phyloP scores from a whole-genome alignment of 805 yeast genomes.

The Wickerhamiella kazuoi region DNA sequence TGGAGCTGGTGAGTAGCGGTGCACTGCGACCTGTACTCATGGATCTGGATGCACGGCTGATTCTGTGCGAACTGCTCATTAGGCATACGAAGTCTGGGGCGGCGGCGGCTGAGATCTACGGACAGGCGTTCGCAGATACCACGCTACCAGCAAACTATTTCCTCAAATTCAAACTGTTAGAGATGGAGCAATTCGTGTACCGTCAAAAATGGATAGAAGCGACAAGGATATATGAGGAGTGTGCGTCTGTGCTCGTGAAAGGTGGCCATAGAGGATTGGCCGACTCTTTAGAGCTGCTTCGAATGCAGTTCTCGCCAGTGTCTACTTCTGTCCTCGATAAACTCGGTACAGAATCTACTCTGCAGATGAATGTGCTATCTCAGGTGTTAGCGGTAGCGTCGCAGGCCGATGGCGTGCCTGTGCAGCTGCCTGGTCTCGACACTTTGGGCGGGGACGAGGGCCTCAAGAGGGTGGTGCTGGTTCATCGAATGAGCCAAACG shows the following conservation, averaged over 20 bases:
- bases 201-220: background rate
- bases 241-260: background rate
- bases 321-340: background rate
- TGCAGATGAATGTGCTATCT: background rate
- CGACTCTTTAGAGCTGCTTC: background rate
- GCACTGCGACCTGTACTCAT: too few species aligned
- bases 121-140: background rate
- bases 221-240: background rate
- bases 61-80: background rate
- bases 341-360: background rate
- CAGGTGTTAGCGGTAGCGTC: background rate
- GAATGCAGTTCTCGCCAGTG: background rate
- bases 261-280: background rate
- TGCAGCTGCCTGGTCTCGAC: background rate
- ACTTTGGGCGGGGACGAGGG: background rate
- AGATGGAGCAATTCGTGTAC: background rate
- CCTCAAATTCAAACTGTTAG: background rate
- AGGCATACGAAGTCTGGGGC: background rate
- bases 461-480: background rate
- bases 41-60: background rate
- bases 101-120: background rate
- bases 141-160: background rate
- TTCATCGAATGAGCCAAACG: background rate
- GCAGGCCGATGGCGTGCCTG: background rate
- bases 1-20: background rate